Base-by-base conservation (phyloP, 257 asterid genomes). In the Penstemon davidsonii region DNA sequence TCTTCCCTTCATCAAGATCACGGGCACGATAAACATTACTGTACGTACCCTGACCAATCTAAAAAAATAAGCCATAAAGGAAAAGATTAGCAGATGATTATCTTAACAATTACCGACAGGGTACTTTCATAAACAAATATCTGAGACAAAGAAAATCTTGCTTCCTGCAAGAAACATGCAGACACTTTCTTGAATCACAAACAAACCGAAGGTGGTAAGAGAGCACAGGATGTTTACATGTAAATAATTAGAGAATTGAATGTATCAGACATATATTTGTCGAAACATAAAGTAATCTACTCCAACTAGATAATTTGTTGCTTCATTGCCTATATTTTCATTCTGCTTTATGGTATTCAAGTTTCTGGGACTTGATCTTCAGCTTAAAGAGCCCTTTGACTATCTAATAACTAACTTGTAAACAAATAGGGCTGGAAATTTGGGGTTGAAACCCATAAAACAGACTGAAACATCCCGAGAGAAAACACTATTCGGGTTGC, bases 41-140 rank as follows among this genome's bases (percentile, higher is more conserved):
- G 83, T 92, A 92, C 59, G 98, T 92, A 55, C 98, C 98, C 74
- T 92, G 98, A 60, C 96, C 98, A 86, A 92, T 92, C 98, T 91
- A 76, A 56, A 71, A 59, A 60, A 67, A 47, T 47, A 69, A 61
- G 39, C 69, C 68, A 55, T 6, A 50, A 69, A 7, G 49, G 47
- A 55, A 54, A 12, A n/a, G 55, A 61, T 73, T 55, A 73, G 70
- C 71, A 40, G 11, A 18, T 46, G 3, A 52, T 60, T 54, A 60
- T 36, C n/a, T 18, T 37, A 64, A 40, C 53, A 38, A 37, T 44
- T 40, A 51, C 8, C 45, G 43, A 18, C 49, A n/a, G 50, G 37
- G 36, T n/a, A 57, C 33, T 44, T 9, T 33, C 12, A 47, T 8
- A 5, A 52, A 12, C 9, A 40, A 44, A 41, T 37, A 44, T 41